Evolutionary conservation across 208 protist genomes (phyloP).

Genomic region (Leishmania turanica): DNA sequence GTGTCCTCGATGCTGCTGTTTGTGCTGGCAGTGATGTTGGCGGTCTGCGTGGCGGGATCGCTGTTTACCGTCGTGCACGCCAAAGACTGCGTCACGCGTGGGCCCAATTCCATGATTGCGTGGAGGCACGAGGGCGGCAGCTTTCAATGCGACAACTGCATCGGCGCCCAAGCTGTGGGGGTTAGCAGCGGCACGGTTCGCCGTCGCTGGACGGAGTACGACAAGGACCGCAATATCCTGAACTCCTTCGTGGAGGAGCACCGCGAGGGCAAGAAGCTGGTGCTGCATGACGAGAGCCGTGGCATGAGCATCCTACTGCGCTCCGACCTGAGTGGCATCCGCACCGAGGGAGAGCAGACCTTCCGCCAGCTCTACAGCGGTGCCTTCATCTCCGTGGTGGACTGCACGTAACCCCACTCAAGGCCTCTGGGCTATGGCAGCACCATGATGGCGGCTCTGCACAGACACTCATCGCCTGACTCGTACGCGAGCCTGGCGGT

Average conservation of each 20-base stretch:
- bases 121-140: slow-evolving; percentile 74
- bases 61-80: slow-evolving; percentile 11
- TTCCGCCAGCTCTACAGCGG: slow-evolving; percentile 77
- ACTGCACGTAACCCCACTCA: slow-evolving; percentile 55
- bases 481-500: background rate
- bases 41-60: background rate
- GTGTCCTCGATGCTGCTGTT: background rate
- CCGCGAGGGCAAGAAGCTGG: slow-evolving; percentile 38
- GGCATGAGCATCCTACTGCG: slow-evolving; percentile 64
- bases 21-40: slow-evolving; percentile 8
- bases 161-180: background rate
- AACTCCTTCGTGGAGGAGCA: slow-evolving; percentile 47
- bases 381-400: slow-evolving; percentile 53
- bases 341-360: slow-evolving; percentile 37
- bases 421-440: background rate
- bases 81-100: slow-evolving; percentile 43
- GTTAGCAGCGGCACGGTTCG: slow-evolving; percentile 1
- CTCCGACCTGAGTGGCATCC: slow-evolving; percentile 59
- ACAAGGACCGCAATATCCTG: slow-evolving; percentile 31
- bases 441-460: background rate
- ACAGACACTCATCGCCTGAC: background rate
- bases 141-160: slow-evolving; percentile 51
- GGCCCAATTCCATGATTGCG: slow-evolving; percentile 28
- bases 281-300: slow-evolving; percentile 46
- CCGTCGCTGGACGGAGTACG: slow-evolving; percentile 58